Evolutionary conservation across 2,329 filamentous ascomycete species (phyloP).

Genomic region (Fusarium circinatum): DNA sequence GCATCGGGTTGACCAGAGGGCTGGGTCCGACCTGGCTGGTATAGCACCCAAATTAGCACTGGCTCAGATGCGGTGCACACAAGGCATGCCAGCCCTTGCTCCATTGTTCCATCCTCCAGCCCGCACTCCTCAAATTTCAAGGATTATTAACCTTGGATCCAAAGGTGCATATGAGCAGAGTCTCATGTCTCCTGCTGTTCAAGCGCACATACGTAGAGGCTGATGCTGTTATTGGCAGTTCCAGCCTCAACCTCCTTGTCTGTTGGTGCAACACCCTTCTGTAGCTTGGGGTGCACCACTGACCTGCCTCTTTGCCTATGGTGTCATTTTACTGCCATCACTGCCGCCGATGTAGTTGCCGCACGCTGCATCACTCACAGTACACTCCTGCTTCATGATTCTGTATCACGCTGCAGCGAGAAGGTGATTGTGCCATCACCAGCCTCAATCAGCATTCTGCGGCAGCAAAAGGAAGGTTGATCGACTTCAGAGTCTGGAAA

Average conservation of each 20-base stretch:
- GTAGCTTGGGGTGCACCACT: constrained; percentile 23
- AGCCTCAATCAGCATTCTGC: constrained; percentile 19
- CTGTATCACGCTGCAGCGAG: constrained; percentile 32
- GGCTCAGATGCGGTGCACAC: constrained; percentile 17
- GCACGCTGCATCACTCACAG: constrained; percentile 10
- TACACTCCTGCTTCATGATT: constrained; percentile 2
- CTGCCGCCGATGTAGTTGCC: constrained; percentile 10
- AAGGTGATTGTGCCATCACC: constrained; percentile 19
- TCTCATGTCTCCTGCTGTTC: not conserved
- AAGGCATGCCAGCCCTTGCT: constrained; percentile 23
- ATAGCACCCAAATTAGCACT: not conserved
- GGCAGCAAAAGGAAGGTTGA: constrained; percentile 21
- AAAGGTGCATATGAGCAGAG: not conserved
- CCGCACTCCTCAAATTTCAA: constrained; percentile 24
- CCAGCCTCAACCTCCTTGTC: constrained; percentile 17
- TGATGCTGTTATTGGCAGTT: constrained; percentile 25
- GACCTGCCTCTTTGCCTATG: constrained; percentile 21
- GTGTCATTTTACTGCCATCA: constrained; percentile 14
- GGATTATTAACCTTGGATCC: not conserved
- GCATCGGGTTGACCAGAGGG: constrained; percentile 25
- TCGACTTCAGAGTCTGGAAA: constrained; percentile 49
- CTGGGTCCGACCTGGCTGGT: constrained; percentile 19
- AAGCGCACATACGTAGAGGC: not conserved
- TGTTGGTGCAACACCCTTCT: constrained; percentile 31
- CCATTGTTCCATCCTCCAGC: constrained; percentile 23